A percentile compares a stretch with the other conserved stretches of the same genome.
Evolutionary conservation across 1,284 basidiomycete genomes (phyloP).

Genomic region (Fomitopsis palustris): DNA sequence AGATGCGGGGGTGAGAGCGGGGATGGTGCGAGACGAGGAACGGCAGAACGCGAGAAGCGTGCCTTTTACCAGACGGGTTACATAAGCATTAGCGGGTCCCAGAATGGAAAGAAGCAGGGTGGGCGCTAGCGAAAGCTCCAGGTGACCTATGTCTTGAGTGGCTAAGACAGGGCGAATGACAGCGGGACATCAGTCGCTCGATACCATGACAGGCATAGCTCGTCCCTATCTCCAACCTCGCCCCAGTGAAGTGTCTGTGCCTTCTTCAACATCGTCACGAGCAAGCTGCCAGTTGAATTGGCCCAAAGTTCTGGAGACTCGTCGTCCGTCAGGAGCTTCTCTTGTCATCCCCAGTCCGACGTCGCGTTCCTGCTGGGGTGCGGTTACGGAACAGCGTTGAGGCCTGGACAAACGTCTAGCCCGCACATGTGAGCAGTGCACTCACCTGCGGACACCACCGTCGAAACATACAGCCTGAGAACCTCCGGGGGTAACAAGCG

Average conservation of each 20-base stretch:
- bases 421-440: not conserved
- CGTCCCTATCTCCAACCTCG: not conserved
- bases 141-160: not conserved
- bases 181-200: not conserved
- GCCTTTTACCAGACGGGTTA: constrained; percentile 5
- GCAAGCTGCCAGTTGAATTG: not conserved
- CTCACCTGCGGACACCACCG: not conserved
- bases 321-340: not conserved
- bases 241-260: not conserved
- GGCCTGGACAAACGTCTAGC: no score
- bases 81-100: not conserved
- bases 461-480: not conserved
- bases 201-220: not conserved
- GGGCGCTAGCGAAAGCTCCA: not conserved
- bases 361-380: not conserved
- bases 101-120: not conserved
- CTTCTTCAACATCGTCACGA: not conserved
- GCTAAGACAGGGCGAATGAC: not conserved
- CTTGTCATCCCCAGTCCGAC: not conserved
- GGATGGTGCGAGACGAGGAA: constrained; percentile 1
- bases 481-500: not conserved
- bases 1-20: not conserved
- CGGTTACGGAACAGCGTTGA: not conserved
- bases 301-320: not conserved
- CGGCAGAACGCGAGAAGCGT: not conserved